Base-by-base conservation (phyloP, 257 asterid species). In the Solanum paucissectum region DNA sequence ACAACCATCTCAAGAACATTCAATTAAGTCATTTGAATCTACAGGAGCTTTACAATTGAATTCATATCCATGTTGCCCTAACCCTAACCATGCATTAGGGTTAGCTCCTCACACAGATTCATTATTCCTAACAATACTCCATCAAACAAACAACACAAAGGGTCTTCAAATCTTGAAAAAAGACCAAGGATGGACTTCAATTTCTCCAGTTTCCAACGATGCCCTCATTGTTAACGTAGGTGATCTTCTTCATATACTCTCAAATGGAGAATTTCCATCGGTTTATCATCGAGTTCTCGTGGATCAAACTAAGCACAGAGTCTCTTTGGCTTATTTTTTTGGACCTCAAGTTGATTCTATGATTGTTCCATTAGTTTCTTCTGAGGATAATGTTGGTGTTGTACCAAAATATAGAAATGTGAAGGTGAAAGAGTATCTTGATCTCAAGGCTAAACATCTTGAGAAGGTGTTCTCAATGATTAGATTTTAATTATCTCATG, bases 11-110 rank as follows among this genome's bases (percentile, higher is more conserved):
- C 89, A 91, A 66, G 86, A 93, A 73, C 90, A 90, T 34, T 23
- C 92, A 77, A 20, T 92, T 62, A 88, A 86, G 29, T 87, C 84
- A 2, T 49, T 81, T 77, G 83, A 90, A 87, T 93, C 94, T 3
- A 88, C 82, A 40, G 92, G 94, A 49, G 94, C 96, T 44, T 33
- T 96, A 88, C 98, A 95, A 81, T 92, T 96, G 11, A 49, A 49
- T 5, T 49, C 21, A 14, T 49, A 49, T 49, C 58, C 58, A 49
- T 49, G 21, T 49, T 49, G 58, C 58, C 58, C 58, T 49, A 49
- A 49, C 58, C 58, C 58, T 49, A 49, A 49, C 58, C 8, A 49
- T 49, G 58, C 21, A 49, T 5, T 49, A 49, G 58, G 58, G 8
- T 14, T 49, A 49, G 58, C 58, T 49, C 58, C 58, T 49, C 20